Conservation (phyloP, 352 stramenopile species). For the Phytophthora fragariae region DNA sequence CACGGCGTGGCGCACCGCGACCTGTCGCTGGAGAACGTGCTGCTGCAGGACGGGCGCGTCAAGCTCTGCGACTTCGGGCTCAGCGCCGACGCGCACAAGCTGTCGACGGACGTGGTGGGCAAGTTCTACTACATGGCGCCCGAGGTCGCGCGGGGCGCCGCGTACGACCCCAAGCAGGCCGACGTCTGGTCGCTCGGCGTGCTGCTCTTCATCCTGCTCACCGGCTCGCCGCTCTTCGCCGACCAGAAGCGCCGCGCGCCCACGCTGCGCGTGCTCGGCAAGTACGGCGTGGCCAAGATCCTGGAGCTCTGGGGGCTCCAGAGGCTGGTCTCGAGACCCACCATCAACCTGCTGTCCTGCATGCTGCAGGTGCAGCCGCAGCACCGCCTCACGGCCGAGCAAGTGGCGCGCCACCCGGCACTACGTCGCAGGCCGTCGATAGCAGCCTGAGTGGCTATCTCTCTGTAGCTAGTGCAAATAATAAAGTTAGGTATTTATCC, state of each 20-base stretch:
- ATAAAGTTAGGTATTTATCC: constrained; percentile 40
- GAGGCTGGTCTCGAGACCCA: constrained; percentile 31
- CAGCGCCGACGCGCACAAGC: constrained; percentile 45
- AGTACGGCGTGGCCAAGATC: constrained; percentile 62
- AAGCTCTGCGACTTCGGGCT: constrained; percentile 77
- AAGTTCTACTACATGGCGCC: constrained; percentile 81
- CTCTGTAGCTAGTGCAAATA: constrained; percentile 23
- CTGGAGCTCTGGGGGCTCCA: constrained; percentile 64
- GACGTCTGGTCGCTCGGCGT: constrained; percentile 87
- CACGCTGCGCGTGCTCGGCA: constrained; percentile 53
- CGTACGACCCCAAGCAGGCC: constrained; percentile 61
- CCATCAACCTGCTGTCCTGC: constrained; percentile 51
- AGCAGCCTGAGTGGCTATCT: constrained; percentile 12
- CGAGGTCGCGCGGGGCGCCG: constrained; percentile 41
- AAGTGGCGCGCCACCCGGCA: constrained; percentile 40
- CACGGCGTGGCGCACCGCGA: constrained; percentile 61
- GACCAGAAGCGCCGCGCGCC: constrained; percentile 45
- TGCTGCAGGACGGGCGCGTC: constrained; percentile 45
- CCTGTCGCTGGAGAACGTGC: constrained; percentile 68
- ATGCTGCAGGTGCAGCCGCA: constrained; percentile 57
- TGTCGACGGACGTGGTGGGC: constrained; percentile 54
- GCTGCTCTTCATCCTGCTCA: constrained; percentile 84
- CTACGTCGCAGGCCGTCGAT: constrained; percentile 10
- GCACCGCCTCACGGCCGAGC: constrained; percentile 40
- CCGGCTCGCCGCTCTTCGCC: constrained; percentile 50